Conservation (phyloP, 1,139 yeast species). For the Pichia sp. region DNA sequence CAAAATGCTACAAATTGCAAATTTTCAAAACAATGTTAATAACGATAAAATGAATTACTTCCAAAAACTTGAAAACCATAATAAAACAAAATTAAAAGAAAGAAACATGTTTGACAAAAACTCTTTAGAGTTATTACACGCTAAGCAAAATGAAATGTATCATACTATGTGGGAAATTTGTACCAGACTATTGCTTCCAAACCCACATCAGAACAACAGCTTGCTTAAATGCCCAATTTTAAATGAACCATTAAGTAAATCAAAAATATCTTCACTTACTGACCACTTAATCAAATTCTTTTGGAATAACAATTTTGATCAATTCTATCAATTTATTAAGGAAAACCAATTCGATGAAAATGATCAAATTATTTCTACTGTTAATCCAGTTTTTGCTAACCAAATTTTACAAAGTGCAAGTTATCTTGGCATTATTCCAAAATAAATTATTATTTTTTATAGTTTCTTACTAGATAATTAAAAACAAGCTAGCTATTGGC, state of each 20-base stretch:
- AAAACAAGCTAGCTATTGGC: not conserved
- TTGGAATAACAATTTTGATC: slow-evolving; percentile 23
- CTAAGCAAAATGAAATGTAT: slow-evolving; percentile 18
- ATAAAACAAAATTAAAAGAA: slow-evolving; percentile 9
- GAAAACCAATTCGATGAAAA: slow-evolving; percentile 13
- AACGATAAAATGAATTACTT: slow-evolving; percentile 12
- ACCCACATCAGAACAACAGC: not conserved
- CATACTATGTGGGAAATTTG: slow-evolving; percentile 21
- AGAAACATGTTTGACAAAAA: not conserved
- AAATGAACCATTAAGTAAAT: slow-evolving; percentile 12
- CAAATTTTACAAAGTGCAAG: slow-evolving; percentile 24
- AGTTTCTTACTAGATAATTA: not conserved
- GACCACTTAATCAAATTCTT: slow-evolving; percentile 27
- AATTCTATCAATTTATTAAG: slow-evolving; percentile 21
- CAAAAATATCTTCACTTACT: slow-evolving; percentile 23
- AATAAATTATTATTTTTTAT: not conserved
- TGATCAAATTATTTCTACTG: slow-evolving; percentile 8
- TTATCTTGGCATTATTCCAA: slow-evolving; percentile 26
- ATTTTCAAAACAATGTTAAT: slow-evolving; percentile 21
- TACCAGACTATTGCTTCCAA: slow-evolving; percentile 14
- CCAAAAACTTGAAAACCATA: slow-evolving; percentile 9
- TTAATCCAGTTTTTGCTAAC: slow-evolving; percentile 21
- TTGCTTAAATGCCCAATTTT: not conserved
- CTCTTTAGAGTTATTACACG: slow-evolving; percentile 1
- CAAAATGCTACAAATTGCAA: slow-evolving; percentile 24